These are phyloP conservation scores for Trematosphaeria pertusa DNA, from an alignment of 2,329 filamentous ascomycete species.

Conservation along the genomic window DNA sequence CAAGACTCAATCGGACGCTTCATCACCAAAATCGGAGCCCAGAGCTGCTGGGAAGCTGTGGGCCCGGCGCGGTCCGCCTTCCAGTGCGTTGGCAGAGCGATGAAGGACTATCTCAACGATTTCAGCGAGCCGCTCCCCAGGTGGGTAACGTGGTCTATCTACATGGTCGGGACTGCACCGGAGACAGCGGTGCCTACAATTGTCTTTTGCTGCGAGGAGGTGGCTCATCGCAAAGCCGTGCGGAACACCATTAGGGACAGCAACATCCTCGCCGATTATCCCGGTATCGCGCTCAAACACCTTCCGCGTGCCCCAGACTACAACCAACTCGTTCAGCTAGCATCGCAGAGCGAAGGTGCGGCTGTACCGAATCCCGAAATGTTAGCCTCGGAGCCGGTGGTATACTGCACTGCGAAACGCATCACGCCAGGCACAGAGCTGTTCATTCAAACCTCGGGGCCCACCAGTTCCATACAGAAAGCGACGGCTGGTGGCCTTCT, in stretches of 20 bases:
- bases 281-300: slow-evolving; percentile 16
- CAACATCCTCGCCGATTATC: slow-evolving; percentile 10
- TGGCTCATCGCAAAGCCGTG: slow-evolving; percentile 10
- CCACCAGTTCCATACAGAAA: not conserved
- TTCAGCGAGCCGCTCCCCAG: slow-evolving; percentile 13
- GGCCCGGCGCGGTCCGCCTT: slow-evolving; percentile 16
- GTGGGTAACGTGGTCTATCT: slow-evolving; percentile 20
- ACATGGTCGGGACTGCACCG: slow-evolving; percentile 20
- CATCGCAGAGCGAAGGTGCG: not conserved
- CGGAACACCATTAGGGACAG: slow-evolving; percentile 16
- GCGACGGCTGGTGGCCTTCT: slow-evolving; percentile 12
- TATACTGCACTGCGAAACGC: slow-evolving; percentile 1
- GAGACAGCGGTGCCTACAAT: slow-evolving; percentile 16
- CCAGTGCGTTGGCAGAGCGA: slow-evolving; percentile 5
- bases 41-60: slow-evolving; percentile 21
- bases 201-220: slow-evolving; percentile 22
- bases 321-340: slow-evolving; percentile 16
- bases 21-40: slow-evolving; percentile 12
- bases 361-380: not conserved
- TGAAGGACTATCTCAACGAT: slow-evolving; percentile 19
- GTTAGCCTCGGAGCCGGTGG: not conserved
- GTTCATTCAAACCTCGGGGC: not conserved
- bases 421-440: not conserved
- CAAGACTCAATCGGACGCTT: slow-evolving; percentile 13
- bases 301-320: slow-evolving; percentile 19